Percentiles rank a stretch among this genome's conserved stretches.
Evolutionary conservation across 768 basidiomycete species (phyloP).

Genomic region (Kwoniella botswanensis): DNA sequence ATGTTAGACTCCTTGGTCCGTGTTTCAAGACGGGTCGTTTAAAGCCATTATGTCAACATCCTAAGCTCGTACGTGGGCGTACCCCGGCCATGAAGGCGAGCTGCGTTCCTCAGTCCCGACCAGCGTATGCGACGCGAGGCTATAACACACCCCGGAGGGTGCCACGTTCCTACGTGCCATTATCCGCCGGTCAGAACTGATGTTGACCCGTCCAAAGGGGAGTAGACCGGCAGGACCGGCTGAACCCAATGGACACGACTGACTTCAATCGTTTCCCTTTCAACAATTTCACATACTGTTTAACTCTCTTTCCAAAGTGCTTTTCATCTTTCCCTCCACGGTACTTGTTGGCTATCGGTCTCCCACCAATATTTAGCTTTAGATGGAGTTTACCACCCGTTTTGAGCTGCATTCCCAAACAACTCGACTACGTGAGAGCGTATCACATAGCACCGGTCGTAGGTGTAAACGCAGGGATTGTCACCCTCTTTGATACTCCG

Average conservation of each 20-base stretch:
- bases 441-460: slow-evolving; percentile 70
- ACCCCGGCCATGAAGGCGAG: slow-evolving; percentile 65
- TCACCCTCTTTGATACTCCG: slow-evolving; percentile 66
- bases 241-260: slow-evolving; percentile 68
- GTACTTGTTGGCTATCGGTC: slow-evolving; percentile 84
- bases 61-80: slow-evolving; percentile 67
- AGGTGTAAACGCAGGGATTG: slow-evolving; percentile 67
- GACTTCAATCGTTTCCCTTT: slow-evolving; percentile 78
- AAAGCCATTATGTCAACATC: slow-evolving; percentile 79
- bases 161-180: slow-evolving; percentile 69
- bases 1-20: slow-evolving; percentile 87
- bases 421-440: slow-evolving; percentile 79
- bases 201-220: slow-evolving; percentile 69
- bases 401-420: slow-evolving; percentile 85
- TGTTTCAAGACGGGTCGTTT: slow-evolving; percentile 82
- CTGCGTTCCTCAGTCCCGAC: slow-evolving; percentile 71
- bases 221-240: slow-evolving; percentile 66
- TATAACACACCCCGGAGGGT: slow-evolving; percentile 71
- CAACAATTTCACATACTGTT: slow-evolving; percentile 81
- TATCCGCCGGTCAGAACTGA: slow-evolving; percentile 69
- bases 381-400: slow-evolving; percentile 82
- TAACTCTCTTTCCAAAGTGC: slow-evolving; percentile 80
- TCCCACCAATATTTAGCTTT: slow-evolving; percentile 82
- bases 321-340: slow-evolving; percentile 82
- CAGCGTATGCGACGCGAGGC: slow-evolving; percentile 65